These are phyloP conservation scores for Corylus heterophylla DNA, from an alignment of 306 rosid species.

Conservation along the genomic window DNA sequence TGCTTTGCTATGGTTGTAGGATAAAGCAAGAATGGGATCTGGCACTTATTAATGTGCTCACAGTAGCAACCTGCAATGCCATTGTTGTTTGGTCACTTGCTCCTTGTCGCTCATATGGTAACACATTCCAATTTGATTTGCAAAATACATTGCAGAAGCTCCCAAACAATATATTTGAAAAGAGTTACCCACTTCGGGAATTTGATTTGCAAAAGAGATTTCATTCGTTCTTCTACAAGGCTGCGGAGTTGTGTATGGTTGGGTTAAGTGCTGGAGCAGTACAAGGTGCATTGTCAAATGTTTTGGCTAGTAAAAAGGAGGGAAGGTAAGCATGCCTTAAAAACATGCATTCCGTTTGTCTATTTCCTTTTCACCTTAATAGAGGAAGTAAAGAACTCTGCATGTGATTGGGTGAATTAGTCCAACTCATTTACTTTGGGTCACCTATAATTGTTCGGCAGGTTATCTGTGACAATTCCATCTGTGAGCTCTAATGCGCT, in stretches of 20 bases:
- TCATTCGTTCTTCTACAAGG: conserved; percentile 90
- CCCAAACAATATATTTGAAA: conserved; percentile 95
- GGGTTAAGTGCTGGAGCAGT: conserved; percentile 90
- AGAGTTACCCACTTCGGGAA: conserved; percentile 89
- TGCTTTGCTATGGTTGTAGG: conserved; percentile 48
- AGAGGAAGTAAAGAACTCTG: conserved; percentile 1
- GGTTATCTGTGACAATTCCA: conserved; percentile 91
- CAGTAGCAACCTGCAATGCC: conserved; percentile 95
- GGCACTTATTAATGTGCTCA: conserved; percentile 88
- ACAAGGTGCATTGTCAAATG: conserved; percentile 75
- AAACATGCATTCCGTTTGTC: conserved; percentile 19
- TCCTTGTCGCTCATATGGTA: conserved; percentile 96
- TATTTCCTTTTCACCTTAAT: conserved; percentile 9
- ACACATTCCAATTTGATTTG: conserved; percentile 86
- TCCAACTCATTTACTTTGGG: conserved; percentile 7
- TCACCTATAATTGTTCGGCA: conserved; percentile 36
- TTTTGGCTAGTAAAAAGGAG: conserved; percentile 74
- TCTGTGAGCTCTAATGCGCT: conserved; percentile 76
- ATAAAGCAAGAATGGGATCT: conserved; percentile 98
- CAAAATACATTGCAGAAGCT: conserved; percentile 98
- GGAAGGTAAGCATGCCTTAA: conserved; percentile 57
- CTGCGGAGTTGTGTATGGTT: conserved; percentile 98
- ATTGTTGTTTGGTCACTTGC: conserved; percentile 98
- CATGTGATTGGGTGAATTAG: conserved; percentile 17
- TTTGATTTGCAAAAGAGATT: conserved; percentile 86